Evolutionary conservation across 345 rosid species (phyloP).

Genomic region (Ricinus communis): DNA sequence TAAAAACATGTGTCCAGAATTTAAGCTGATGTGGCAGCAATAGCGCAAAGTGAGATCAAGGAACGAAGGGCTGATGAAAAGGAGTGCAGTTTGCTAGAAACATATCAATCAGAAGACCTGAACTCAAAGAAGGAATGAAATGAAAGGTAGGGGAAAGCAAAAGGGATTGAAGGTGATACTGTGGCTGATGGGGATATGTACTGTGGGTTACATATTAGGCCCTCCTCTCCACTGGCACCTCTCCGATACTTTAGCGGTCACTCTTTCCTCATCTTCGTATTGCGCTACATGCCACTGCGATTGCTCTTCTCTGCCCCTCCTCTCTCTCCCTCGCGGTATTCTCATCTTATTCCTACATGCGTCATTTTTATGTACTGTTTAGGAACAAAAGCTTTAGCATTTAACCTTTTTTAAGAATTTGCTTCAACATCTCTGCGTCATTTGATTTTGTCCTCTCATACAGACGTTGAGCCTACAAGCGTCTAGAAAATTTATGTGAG

Average conservation of each 20-base stretch:
- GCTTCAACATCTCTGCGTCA: too few relatives aligned
- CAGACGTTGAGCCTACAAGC: too few relatives aligned
- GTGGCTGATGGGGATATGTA: slow-evolving; percentile 42
- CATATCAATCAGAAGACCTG: too few relatives aligned
- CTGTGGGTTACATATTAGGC: slow-evolving; percentile 46
- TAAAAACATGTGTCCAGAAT: not conserved
- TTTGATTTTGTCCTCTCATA: too few relatives aligned
- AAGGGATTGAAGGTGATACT: slow-evolving; percentile 41
- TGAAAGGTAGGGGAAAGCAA: slow-evolving; percentile 31
- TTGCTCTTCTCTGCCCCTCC: slow-evolving; percentile 58
- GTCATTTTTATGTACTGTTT: not conserved
- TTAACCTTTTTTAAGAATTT: too few relatives aligned
- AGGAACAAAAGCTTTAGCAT: too few relatives aligned
- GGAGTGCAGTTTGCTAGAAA: not conserved
- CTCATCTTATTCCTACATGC: not conserved
- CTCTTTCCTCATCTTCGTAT: slow-evolving; percentile 21
- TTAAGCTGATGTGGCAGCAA: not conserved
- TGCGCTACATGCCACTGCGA: slow-evolving; percentile 61
- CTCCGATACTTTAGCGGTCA: slow-evolving; percentile 37
- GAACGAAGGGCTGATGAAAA: too few relatives aligned
- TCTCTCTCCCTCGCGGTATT: slow-evolving; percentile 48
- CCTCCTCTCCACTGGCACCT: slow-evolving; percentile 62
- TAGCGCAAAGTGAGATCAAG: not conserved
- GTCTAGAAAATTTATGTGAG: too few relatives aligned
- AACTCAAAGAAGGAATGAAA: too few relatives aligned